Conservation (phyloP, 2,329 filamentous ascomycete genomes). For the Microdochium paspali region DNA sequence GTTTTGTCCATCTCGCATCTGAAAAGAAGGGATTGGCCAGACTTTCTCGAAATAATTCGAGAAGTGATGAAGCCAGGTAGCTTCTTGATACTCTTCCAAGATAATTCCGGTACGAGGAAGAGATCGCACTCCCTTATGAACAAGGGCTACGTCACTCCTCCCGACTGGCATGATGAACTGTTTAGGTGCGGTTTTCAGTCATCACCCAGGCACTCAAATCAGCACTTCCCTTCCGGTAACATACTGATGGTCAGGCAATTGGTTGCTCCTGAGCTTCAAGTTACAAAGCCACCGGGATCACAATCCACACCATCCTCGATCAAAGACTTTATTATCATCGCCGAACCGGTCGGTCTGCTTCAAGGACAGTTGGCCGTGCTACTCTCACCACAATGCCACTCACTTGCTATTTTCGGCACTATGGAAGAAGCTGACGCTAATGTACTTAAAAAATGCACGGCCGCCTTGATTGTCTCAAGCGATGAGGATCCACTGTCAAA, state of each 20-base stretch:
- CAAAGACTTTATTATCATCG: neutral
- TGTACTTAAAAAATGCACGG: neutral
- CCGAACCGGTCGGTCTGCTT: neutral
- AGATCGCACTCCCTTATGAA: constrained; percentile 7
- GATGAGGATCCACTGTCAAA: neutral
- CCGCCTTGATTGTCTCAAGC: neutral
- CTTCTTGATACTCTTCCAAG: constrained; percentile 19
- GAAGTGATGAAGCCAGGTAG: constrained; percentile 25
- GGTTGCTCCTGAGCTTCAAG: neutral
- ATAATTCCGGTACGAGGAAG: constrained; percentile 6
- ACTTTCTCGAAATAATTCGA: constrained; percentile 16
- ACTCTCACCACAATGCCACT: neutral
- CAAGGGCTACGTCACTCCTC: constrained; percentile 8
- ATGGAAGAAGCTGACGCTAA: neutral
- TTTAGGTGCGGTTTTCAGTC: constrained; percentile 4
- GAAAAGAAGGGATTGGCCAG: constrained; percentile 9
- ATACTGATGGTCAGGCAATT: neutral
- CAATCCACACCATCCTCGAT: too few relatives aligned
- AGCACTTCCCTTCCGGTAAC: neutral
- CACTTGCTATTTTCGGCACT: neutral
- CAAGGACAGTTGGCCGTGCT: neutral
- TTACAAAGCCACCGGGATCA: neutral
- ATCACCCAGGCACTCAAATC: neutral
- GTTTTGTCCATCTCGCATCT: constrained; percentile 24
- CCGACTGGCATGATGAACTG: constrained; percentile 1